Conservation (phyloP, 2,329 filamentous ascomycete genomes). For the Penicillium sp. region DNA sequence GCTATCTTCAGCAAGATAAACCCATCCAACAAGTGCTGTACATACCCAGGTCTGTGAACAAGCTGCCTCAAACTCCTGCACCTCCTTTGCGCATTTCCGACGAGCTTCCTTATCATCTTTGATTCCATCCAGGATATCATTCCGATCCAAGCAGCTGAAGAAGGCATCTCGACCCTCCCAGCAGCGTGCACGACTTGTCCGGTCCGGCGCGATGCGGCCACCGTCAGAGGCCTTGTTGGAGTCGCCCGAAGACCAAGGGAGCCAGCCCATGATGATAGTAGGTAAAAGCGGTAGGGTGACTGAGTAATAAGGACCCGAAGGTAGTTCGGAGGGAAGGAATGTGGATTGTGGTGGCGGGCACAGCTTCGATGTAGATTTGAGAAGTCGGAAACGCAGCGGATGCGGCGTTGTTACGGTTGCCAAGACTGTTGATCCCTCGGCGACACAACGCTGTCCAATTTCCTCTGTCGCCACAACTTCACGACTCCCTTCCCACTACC, state of each 20-base stretch:
- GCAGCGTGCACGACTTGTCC: constrained; percentile 77
- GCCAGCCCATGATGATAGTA: constrained; percentile 52
- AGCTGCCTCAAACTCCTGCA: constrained; percentile 72
- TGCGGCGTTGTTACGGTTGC: constrained; percentile 18
- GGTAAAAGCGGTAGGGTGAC: background rate
- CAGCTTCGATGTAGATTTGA: constrained; percentile 1
- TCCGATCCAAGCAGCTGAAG: constrained; percentile 81
- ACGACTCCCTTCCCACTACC: constrained; percentile 1
- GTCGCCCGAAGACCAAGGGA: constrained; percentile 47
- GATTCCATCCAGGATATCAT: constrained; percentile 76
- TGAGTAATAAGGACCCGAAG: background rate
- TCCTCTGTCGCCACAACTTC: constrained; percentile 2
- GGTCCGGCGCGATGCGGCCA: constrained; percentile 77
- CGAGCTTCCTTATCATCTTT: constrained; percentile 57
- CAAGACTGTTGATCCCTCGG: constrained; percentile 27
- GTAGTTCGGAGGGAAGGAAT: background rate
- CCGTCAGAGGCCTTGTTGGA: constrained; percentile 52
- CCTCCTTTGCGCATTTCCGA: constrained; percentile 60
- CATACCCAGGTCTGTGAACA: constrained; percentile 90
- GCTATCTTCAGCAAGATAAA: background rate
- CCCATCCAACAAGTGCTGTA: constrained; percentile 18
- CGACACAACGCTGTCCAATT: constrained; percentile 12
- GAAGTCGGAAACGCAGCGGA: background rate
- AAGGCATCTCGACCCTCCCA: constrained; percentile 88
- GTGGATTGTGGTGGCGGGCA: background rate